Evolutionary conservation across 225 moss, liverwort and hornwort genomes (phyloP).

Genomic region (Physcomitrium patens): DNA sequence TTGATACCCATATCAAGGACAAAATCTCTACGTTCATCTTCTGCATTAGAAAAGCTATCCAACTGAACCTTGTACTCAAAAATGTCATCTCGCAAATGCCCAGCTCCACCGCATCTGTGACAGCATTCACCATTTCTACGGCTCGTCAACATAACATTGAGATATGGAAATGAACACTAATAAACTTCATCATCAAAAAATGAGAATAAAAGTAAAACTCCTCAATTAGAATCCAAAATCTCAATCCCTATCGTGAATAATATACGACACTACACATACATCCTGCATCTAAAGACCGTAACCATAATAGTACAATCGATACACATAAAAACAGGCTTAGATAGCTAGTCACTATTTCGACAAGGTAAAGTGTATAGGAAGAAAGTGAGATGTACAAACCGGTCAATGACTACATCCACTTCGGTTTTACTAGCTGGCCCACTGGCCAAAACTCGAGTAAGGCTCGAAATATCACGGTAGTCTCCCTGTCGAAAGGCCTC

Average conservation of each 20-base stretch:
- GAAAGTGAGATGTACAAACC: slow-evolving; percentile 50
- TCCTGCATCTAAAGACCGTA: neutral
- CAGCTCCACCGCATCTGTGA: slow-evolving; percentile 86
- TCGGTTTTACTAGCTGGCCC: slow-evolving; percentile 97
- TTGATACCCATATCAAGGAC: slow-evolving; percentile 90
- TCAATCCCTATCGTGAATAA: neutral
- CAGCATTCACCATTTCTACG: slow-evolving; percentile 15
- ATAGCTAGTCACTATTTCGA: slow-evolving; percentile 11
- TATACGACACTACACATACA: slow-evolving; percentile 4
- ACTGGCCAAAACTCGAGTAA: slow-evolving; percentile 85
- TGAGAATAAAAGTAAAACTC: no score
- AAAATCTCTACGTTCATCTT: slow-evolving; percentile 79
- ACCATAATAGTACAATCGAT: neutral
- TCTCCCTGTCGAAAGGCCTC: slow-evolving; percentile 91
- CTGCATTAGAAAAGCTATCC: slow-evolving; percentile 60
- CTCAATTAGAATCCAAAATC: no score
- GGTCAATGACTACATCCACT: slow-evolving; percentile 83
- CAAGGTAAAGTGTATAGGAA: neutral
- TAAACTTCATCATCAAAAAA: no score
- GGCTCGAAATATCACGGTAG: slow-evolving; percentile 92
- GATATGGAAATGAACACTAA: neutral
- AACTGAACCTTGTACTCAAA: slow-evolving; percentile 75
- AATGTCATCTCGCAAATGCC: slow-evolving; percentile 93
- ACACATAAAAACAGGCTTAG: slow-evolving; percentile 23
- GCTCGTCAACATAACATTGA: slow-evolving; percentile 2